Evolutionary conservation across 768 basidiomycete genomes (phyloP), one percentile per base, ranked within the genome.

Genomic region (Melanogaster broomeanus): DNA sequence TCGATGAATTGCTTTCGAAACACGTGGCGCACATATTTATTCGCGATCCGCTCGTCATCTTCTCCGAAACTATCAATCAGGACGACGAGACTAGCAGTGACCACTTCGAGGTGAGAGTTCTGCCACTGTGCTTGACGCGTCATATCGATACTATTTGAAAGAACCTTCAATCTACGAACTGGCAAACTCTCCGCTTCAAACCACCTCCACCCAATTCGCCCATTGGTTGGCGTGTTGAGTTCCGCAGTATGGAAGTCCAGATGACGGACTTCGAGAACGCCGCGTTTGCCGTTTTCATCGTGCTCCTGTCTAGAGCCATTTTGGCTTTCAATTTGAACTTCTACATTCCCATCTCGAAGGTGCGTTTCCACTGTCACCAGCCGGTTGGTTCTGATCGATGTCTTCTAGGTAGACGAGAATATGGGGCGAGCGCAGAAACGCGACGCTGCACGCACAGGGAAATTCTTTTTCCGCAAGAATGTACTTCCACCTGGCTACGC

Each of bases 161-260:
- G 90, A 98, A 98, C 63, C 87, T 99, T 22, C 97, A 99, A 81
- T 98, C 97, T 2, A 99, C 97, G 4, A 99, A 99, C 64, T 99
- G 97, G 97, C 97, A 99, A 73, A 98, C 97, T 0, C 77, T 99
- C 28, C 84, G 97, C 42, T 99, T 99, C 81, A 99, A 99, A 68
- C 97, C 97, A 3, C 97, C 97, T 12, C 96, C 97, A 24, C 87
- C 91, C 5, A 86, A 90, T 48, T 93, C 96, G 6, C 68, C 84
- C 7, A 98, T 98, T 48, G 97, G 96, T 28, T 99, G 97, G 97
- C 80, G 97, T 35, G 96, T 98, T 5, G 97, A 99, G 68, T 99
- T 99, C 72, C 80, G 97, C 51, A 93, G 90, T 67, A 98, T 98
- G 97, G 97, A 99, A 68, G 94, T 98, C 3, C 97, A 98, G 64